Evolutionary conservation across 768 basidiomycete species (phyloP), one percentile per base, ranked within the genome.

Genomic region (Gloeopeniophorella convolvens): DNA sequence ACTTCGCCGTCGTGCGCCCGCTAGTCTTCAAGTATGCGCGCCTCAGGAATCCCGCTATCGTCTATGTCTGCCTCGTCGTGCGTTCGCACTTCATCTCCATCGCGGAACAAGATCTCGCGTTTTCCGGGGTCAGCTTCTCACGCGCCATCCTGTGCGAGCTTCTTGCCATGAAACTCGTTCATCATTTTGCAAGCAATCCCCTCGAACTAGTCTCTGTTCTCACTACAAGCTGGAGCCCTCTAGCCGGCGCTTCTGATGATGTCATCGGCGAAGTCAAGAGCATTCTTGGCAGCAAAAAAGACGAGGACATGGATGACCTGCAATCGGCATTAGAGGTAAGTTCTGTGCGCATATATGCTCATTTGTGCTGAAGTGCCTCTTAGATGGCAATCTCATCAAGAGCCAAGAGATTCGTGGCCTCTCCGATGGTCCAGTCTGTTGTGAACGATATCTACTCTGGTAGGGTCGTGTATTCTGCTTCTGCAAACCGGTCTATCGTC

Each of bases 381-480:
- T 61, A 93, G 88, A 83, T 96, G 77, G 91, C 92, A 3, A 89
- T 98, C 59, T 79, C 85, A 7, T 92, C 90, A 0, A 72, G 81
- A 45, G 78, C 91, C 4, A 97, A 95, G 64, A 72, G 76, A 24
- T 95, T 98, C 61, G 71, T 96, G 10, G 76, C 90, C 1, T 80
- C 85, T 0, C 82, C 90, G 0, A 75, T 96, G 20, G 82, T 90
- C 3, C 94, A 97, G 64, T 81, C 81, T 46, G 83, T 96, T 23
- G 79, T 97, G 30, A 83, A 84, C 58, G 86, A 92, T 45, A 89
- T 99, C 42, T 88, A 93, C 65, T 71, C 78, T 3, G 95, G 87
- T n/a, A 74, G 78, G 6, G 78, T 89, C 28, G 74, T 87, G 13
- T 78, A 82, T 9, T 67, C 77, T 46, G 65, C 76, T 5, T 72